These are phyloP conservation scores for Fragaria vesca DNA, from an alignment of 306 rosid genomes.

Conservation along the genomic window DNA sequence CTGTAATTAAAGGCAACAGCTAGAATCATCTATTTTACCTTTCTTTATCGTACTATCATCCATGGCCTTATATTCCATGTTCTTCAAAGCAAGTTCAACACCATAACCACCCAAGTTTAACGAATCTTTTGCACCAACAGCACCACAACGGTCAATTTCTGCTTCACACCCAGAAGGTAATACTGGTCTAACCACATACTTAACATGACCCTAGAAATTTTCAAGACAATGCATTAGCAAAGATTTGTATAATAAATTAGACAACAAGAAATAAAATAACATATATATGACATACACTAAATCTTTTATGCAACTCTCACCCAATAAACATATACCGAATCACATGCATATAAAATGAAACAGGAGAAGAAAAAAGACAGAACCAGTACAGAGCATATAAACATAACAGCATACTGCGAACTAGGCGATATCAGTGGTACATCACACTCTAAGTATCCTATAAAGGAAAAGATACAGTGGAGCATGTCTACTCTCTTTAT, in stretches of 20 bases:
- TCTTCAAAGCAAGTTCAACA: conserved; percentile 94
- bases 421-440: background rate
- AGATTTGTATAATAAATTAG: conserved; percentile 7
- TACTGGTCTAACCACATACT: conserved; percentile 72
- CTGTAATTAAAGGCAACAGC: conserved; percentile 8
- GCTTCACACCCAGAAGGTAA: conserved; percentile 81
- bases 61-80: conserved; percentile 98
- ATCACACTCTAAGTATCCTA: background rate
- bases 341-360: background rate
- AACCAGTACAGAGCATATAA: background rate
- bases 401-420: background rate
- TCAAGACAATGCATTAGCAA: conserved; percentile 26
- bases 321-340: background rate
- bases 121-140: conserved; percentile 70
- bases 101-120: conserved; percentile 98
- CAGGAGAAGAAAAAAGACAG: background rate
- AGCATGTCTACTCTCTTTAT: background rate
- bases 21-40: conserved; percentile 51
- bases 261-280: background rate
- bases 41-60: conserved; percentile 80
- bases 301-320: background rate
- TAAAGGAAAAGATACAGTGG: background rate
- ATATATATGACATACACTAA: background rate
- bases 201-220: conserved; percentile 71
- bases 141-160: conserved; percentile 64